phyloP scores from a whole-genome alignment of 208 protist genomes.

The Crithidia fasciculata region DNA sequence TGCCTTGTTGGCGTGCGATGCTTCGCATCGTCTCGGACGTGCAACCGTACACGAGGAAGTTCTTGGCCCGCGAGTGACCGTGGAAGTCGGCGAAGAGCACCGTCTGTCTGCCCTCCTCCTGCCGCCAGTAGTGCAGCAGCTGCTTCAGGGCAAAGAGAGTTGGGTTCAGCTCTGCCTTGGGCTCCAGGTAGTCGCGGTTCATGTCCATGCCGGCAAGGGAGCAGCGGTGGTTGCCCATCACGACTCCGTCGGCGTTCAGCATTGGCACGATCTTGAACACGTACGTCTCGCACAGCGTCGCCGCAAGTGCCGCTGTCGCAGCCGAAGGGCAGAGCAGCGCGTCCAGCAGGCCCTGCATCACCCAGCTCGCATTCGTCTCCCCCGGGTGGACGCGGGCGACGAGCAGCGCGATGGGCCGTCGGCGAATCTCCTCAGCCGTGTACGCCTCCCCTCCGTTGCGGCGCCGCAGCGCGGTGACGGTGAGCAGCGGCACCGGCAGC shows the following conservation, averaged over 20 bases:
- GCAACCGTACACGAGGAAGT: conserved; percentile 97
- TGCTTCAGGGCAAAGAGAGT: conserved; percentile 86
- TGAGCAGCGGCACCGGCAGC: conserved; percentile 92
- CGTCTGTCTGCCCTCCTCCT: conserved; percentile 71
- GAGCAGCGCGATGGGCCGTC: conserved; percentile 84
- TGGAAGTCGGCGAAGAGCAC: conserved; percentile 94
- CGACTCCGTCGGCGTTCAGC: conserved; percentile 98
- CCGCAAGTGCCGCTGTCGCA: conserved; percentile 10
- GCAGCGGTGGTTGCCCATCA: conserved; percentile 98
- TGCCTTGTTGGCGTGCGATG: conserved; percentile 13
- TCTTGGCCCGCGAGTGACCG: conserved; percentile 94
- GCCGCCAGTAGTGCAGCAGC: conserved; percentile 74
- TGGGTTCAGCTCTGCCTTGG: conserved; percentile 71
- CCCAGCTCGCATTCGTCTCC: conserved; percentile 96
- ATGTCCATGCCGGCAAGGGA: conserved; percentile 94
- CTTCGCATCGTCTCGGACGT: conserved; percentile 39
- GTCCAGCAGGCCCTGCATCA: conserved; percentile 96
- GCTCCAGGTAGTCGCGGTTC: conserved; percentile 93
- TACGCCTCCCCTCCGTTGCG: conserved; percentile 24
- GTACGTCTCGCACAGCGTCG: conserved; percentile 64
- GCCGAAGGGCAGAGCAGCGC: conserved; percentile 49
- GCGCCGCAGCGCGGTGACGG: conserved; percentile 73
- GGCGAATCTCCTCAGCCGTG: conserved; percentile 50
- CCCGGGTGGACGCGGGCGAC: conserved; percentile 97
- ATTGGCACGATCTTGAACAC: conserved; percentile 97